phyloP scores from a whole-genome alignment of 805 yeast species.

The Candida silvatica region DNA sequence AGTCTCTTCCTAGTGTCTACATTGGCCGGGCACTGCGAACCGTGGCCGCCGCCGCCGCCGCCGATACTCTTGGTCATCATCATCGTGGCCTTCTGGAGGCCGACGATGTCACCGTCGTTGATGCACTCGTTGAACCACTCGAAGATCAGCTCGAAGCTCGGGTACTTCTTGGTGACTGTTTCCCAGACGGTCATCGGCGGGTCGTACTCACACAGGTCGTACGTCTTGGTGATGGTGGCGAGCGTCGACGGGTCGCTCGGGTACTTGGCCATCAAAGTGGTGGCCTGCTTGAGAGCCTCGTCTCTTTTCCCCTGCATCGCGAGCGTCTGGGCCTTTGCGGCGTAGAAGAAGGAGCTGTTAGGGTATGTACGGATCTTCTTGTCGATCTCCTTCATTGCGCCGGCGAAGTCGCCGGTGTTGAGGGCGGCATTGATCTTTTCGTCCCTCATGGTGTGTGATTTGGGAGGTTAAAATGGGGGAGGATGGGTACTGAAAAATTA shows the following conservation, averaged over 20 bases:
- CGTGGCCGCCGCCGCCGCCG: no score
- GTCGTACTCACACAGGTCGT: constrained; percentile 27
- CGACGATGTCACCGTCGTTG: constrained; percentile 35
- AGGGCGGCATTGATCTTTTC: constrained; percentile 18
- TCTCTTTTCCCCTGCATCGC: constrained; percentile 23
- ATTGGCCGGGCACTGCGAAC: constrained; percentile 6
- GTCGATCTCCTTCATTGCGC: constrained; percentile 42
- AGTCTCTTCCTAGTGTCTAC: constrained; percentile 14
- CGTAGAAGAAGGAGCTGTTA: constrained; percentile 43
- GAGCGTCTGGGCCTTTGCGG: constrained; percentile 30
- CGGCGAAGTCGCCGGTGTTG: constrained; percentile 38
- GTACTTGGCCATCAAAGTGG: constrained; percentile 21
- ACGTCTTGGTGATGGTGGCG: constrained; percentile 36
- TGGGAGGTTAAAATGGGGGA: not conserved
- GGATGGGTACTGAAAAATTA: not conserved
- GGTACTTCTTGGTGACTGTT: constrained; percentile 48
- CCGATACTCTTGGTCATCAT: constrained; percentile 27
- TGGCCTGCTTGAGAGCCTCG: constrained; percentile 27
- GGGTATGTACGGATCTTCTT: constrained; percentile 49
- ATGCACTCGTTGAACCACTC: constrained; percentile 54
- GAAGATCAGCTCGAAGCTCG: constrained; percentile 35
- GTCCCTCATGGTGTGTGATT: constrained; percentile 2
- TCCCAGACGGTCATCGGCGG: constrained; percentile 43
- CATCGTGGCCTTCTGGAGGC: constrained; percentile 48
- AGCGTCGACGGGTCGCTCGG: constrained; percentile 53